These are phyloP conservation scores for Suillus hirtellus DNA, from an alignment of 768 basidiomycete genomes.

Conservation along the genomic window DNA sequence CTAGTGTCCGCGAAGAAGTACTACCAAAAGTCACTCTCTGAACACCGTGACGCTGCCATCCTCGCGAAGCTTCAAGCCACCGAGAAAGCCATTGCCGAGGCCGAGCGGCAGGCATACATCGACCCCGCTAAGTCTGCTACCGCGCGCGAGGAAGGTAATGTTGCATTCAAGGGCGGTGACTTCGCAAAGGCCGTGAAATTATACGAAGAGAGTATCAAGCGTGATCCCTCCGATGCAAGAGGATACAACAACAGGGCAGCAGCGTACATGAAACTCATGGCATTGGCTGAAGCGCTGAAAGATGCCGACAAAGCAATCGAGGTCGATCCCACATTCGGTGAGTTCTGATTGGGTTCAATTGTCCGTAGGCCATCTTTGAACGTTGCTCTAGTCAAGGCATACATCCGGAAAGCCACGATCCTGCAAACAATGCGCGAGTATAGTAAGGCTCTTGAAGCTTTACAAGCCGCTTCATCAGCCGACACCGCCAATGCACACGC, in stretches of 20 bases:
- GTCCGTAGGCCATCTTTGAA: neutral
- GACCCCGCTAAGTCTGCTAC: constrained; percentile 78
- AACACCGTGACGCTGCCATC: constrained; percentile 93
- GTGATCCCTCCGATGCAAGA: constrained; percentile 84
- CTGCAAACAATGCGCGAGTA: constrained; percentile 90
- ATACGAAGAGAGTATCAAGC: constrained; percentile 96
- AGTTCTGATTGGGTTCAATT: constrained; percentile 22
- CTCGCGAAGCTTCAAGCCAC: constrained; percentile 85
- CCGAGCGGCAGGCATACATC: constrained; percentile 81
- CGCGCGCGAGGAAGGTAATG: constrained; percentile 92
- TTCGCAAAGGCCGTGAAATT: constrained; percentile 89
- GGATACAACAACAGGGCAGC: constrained; percentile 99
- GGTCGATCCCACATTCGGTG: constrained; percentile 83
- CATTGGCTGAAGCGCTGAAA: constrained; percentile 93
- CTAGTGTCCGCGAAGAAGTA: constrained; percentile 78
- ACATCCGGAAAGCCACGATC: constrained; percentile 90
- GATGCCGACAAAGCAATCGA: constrained; percentile 93
- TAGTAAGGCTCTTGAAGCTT: constrained; percentile 80
- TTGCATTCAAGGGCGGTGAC: constrained; percentile 87
- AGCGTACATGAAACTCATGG: constrained; percentile 92
- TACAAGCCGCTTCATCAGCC: constrained; percentile 72
- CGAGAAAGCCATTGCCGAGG: constrained; percentile 78
- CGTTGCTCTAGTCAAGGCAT: constrained; percentile 68
- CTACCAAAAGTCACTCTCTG: constrained; percentile 91
- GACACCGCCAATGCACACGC: constrained; percentile 85